phyloP scores from a whole-genome alignment of 306 rosid species.

The Coriaria nepalensis region DNA sequence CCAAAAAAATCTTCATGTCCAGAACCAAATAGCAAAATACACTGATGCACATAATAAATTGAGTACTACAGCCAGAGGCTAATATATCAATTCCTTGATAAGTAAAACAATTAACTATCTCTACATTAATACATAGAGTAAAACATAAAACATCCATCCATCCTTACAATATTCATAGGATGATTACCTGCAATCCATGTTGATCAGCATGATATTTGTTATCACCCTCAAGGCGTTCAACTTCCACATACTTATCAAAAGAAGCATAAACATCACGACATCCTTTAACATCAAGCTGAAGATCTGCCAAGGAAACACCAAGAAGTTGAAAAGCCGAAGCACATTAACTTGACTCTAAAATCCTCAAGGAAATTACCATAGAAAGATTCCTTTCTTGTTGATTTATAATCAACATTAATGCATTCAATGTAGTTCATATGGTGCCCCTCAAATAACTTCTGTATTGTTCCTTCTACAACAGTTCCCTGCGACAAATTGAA shows the following conservation, averaged over 20 bases:
- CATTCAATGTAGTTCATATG: conserved; percentile 98
- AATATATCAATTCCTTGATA: too few relatives aligned
- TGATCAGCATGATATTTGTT: conserved; percentile 95
- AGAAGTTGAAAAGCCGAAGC: conserved; percentile 4
- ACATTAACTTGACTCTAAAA: neutral
- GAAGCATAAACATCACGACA: conserved; percentile 95
- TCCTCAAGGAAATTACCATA: conserved; percentile 47
- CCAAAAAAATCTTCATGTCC: too few relatives aligned
- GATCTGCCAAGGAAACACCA: conserved; percentile 39
- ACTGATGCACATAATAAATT: too few relatives aligned
- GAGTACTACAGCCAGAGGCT: too few relatives aligned
- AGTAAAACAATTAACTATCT: too few relatives aligned
- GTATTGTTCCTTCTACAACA: conserved; percentile 98
- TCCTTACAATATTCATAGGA: neutral
- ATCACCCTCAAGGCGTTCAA: conserved; percentile 94
- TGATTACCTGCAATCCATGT: conserved; percentile 82
- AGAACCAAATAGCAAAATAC: neutral
- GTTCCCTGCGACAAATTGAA: conserved; percentile 47
- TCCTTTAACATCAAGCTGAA: conserved; percentile 99
- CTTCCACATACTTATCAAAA: conserved; percentile 97
- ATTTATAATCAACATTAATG: conserved; percentile 96
- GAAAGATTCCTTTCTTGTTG: conserved; percentile 96
- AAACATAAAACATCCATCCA: neutral
- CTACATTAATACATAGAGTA: too few relatives aligned
- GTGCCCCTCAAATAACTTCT: conserved; percentile 95